Percentiles rank a stretch among this genome's conserved stretches.
Conservation (phyloP, 2,329 filamentous ascomycete species). For the Penicillium vulpinum region DNA sequence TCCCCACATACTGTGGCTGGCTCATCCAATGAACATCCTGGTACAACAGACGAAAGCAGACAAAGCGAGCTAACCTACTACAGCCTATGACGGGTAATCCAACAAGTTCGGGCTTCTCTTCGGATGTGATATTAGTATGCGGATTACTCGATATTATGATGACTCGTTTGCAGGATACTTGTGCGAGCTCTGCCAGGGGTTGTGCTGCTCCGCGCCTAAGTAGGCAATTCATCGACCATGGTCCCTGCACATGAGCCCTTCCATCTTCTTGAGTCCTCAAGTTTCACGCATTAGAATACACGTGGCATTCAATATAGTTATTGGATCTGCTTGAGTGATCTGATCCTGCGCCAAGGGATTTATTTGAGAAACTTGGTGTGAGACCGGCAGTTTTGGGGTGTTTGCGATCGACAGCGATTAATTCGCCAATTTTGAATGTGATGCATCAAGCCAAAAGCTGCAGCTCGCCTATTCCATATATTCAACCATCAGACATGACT, state of each 20-base stretch:
- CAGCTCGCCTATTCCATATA: not conserved
- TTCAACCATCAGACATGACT: not conserved
- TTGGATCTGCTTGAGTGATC: too few species aligned
- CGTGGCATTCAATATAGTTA: not conserved
- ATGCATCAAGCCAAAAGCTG: not conserved
- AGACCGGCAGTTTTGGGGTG: not conserved
- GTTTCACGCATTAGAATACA: not conserved
- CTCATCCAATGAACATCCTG: not conserved
- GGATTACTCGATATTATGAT: not conserved
- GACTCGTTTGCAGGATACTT: not conserved
- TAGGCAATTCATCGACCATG: not conserved
- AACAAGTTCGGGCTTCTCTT: not conserved
- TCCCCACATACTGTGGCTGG: not conserved
- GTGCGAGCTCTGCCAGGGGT: not conserved
- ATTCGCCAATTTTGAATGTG: not conserved
- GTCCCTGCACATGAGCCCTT: not conserved
- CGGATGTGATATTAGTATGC: not conserved
- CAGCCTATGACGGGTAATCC: not conserved
- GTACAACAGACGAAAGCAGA: not conserved
- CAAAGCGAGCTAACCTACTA: not conserved
- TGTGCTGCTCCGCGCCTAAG: not conserved
- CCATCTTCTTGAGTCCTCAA: not conserved
- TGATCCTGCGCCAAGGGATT: not conserved
- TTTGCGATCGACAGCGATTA: slow-evolving; percentile 2
- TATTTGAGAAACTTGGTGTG: not conserved